Evolutionary conservation across 768 basidiomycete genomes (phyloP).

Genomic region (Russula sp.): DNA sequence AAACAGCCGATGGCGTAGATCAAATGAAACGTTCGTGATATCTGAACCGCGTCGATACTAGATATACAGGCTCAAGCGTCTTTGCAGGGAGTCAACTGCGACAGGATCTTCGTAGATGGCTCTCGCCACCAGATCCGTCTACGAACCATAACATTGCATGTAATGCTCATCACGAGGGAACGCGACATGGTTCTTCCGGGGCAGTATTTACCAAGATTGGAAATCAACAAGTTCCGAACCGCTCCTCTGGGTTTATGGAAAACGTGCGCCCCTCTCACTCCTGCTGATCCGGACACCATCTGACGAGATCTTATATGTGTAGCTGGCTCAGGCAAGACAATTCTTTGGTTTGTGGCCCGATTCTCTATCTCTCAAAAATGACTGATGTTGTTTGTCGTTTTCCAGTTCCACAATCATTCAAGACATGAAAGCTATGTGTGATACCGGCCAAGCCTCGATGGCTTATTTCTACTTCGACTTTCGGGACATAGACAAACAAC

Average conservation of each 20-base stretch:
- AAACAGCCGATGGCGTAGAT: not conserved
- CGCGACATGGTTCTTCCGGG: slow-evolving; percentile 11
- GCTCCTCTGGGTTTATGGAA: slow-evolving; percentile 16
- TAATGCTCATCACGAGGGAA: not conserved
- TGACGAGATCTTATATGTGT: not conserved
- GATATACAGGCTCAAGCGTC: not conserved
- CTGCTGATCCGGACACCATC: no score
- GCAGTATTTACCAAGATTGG: slow-evolving; percentile 2
- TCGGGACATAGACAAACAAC: not conserved
- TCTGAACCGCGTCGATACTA: not conserved
- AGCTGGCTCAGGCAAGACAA: slow-evolving; percentile 18
- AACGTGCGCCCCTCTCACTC: not conserved
- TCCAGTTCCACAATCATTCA: slow-evolving; percentile 16
- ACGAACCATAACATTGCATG: not conserved
- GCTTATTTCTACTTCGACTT: slow-evolving; percentile 14
- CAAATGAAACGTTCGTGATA: not conserved
- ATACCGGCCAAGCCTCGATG: not conserved
- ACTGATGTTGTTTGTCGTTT: not conserved
- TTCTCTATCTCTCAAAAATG: no score
- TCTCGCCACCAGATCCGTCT: slow-evolving; percentile 15
- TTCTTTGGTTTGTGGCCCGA: not conserved
- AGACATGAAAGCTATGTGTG: not conserved
- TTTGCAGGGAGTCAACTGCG: not conserved
- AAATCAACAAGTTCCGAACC: not conserved
- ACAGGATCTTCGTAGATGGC: not conserved